Conservation (phyloP, 2,329 filamentous ascomycete species). For the Decorospora gaudefroyi region DNA sequence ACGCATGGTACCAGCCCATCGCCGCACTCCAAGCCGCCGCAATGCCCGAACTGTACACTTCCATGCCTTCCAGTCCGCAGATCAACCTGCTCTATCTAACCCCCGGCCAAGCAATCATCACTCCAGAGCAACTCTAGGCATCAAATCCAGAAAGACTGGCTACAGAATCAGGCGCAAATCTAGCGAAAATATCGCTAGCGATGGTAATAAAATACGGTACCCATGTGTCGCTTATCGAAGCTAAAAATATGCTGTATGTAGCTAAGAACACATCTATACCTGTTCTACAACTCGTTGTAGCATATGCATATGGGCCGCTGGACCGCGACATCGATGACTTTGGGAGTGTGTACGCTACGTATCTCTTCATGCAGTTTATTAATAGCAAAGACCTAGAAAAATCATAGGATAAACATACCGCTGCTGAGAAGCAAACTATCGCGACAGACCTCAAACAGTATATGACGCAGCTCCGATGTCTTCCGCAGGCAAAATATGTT, state of each 20-base stretch:
- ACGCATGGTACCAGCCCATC: slow-evolving; percentile 14
- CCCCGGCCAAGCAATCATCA: slow-evolving; percentile 23
- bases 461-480: slow-evolving; percentile 23
- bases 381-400: slow-evolving; percentile 20
- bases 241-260: slow-evolving; percentile 22
- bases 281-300: slow-evolving; percentile 22
- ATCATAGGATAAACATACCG: slow-evolving; percentile 16
- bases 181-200: slow-evolving; percentile 18
- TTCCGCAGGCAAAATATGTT: slow-evolving; percentile 21
- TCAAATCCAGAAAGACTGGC: slow-evolving; percentile 12
- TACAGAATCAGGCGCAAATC: slow-evolving; percentile 7
- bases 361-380: slow-evolving; percentile 28
- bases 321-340: slow-evolving; percentile 17
- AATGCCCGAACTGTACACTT: slow-evolving; percentile 25
- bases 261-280: slow-evolving; percentile 26
- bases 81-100: slow-evolving; percentile 22
- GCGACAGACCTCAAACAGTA: slow-evolving; percentile 20
- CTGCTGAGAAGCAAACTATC: slow-evolving; percentile 24
- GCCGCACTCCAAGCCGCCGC: slow-evolving; percentile 18
- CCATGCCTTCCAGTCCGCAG: slow-evolving; percentile 20
- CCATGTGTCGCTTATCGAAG: slow-evolving; percentile 28
- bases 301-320: slow-evolving; percentile 24
- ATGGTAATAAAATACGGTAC: slow-evolving; percentile 23
- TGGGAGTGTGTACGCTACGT: slow-evolving; percentile 20
- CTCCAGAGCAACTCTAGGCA: slow-evolving; percentile 18